Percentiles rank a stretch among this genome's conserved stretches.
Conservation (phyloP, 148 eudicot genomes). For the Persicaria maculosa region DNA sequence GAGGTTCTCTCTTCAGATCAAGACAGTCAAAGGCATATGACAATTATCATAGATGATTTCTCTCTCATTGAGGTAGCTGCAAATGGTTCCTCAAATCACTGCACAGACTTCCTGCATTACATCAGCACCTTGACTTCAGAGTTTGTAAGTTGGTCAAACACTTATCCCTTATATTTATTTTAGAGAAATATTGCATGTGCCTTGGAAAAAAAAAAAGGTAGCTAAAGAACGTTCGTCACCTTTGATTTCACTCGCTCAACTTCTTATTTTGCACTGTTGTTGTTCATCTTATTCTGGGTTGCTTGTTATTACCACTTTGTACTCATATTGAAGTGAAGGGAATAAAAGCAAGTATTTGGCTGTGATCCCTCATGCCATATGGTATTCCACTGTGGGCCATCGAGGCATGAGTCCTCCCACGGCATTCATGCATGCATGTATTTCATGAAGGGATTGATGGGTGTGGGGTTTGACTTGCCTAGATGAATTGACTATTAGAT, state of each 20-base stretch:
- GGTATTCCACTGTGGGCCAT: too few relatives aligned
- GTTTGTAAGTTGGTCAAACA: slow-evolving; percentile 36
- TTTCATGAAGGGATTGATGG: not conserved
- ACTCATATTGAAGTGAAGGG: too few relatives aligned
- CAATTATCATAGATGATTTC: slow-evolving; percentile 68
- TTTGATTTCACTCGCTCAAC: not conserved
- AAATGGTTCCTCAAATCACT: slow-evolving; percentile 62
- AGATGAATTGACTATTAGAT: too few relatives aligned
- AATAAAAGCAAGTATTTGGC: too few relatives aligned
- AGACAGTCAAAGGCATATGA: slow-evolving; percentile 23
- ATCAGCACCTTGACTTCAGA: slow-evolving; percentile 66
- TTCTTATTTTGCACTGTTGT: not conserved
- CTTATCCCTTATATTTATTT: not conserved
- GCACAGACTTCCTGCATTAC: slow-evolving; percentile 73
- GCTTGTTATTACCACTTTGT: not conserved
- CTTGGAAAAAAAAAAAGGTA: too few relatives aligned
- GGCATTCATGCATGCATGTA: too few relatives aligned
- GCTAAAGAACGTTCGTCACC: not conserved
- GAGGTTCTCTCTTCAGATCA: slow-evolving; percentile 33
- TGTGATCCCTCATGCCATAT: too few relatives aligned
- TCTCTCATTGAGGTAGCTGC: slow-evolving; percentile 87
- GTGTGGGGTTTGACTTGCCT: not conserved
- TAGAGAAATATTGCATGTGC: too few relatives aligned
- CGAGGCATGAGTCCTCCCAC: too few relatives aligned
- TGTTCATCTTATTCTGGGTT: not conserved